Percentiles rank a stretch among this genome's conserved stretches.
phyloP scores from a whole-genome alignment of 2,329 filamentous ascomycete species.

The Colletotrichum lupini region DNA sequence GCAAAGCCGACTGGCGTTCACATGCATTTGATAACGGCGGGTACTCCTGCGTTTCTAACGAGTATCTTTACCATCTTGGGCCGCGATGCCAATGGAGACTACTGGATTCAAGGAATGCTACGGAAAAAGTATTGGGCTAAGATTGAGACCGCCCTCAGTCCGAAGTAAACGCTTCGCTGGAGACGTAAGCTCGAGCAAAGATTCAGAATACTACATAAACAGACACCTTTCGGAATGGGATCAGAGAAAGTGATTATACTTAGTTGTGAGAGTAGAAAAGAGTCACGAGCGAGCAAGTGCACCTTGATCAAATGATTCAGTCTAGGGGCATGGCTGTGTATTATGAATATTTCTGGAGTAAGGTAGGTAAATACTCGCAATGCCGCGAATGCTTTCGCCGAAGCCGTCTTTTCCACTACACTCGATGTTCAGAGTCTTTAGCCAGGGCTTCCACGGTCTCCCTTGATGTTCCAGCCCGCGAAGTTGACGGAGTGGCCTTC shows the following conservation, averaged over 20 bases:
- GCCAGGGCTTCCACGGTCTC: no score
- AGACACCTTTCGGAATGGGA: not conserved
- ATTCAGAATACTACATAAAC: not conserved
- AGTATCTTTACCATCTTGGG: slow-evolving; percentile 4
- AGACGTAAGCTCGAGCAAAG: not conserved
- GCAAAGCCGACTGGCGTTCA: slow-evolving; percentile 2
- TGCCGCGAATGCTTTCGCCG: no score
- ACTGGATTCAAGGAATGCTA: not conserved
- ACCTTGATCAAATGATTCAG: no score
- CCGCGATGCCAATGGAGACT: slow-evolving; percentile 1
- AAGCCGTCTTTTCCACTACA: no score
- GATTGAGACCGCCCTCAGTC: not conserved
- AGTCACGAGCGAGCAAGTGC: no score
- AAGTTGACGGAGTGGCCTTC: not conserved
- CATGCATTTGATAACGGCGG: not conserved
- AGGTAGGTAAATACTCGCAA: no score
- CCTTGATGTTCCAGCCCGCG: not conserved
- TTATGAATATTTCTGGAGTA: no score
- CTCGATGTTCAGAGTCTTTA: no score
- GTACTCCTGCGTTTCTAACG: not conserved
- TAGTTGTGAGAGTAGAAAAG: no score
- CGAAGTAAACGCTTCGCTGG: no score
- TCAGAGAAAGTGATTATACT: no score
- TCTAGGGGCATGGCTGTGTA: no score
- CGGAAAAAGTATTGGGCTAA: not conserved